Percentiles rank a stretch among this genome's conserved stretches.
Evolutionary conservation across 257 asterid species (phyloP).

Genomic region (Fraxinus americana): DNA sequence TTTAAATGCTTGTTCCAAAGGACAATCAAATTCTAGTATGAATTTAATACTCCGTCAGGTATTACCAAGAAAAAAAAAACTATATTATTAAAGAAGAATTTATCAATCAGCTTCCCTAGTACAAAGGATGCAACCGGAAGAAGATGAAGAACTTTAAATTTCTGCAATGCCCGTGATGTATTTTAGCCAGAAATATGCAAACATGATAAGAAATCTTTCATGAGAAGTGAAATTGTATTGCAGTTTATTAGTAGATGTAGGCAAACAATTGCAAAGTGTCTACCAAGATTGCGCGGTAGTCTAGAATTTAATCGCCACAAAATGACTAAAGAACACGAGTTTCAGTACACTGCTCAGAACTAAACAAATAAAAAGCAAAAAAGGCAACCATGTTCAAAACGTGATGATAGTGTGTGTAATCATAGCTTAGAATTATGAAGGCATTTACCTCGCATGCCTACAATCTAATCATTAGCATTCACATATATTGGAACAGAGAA

Average conservation of each 20-base stretch:
- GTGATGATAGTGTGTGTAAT: slow-evolving; percentile 23
- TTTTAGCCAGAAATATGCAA: no score
- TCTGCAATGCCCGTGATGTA: background rate
- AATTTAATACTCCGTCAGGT: no score
- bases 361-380: slow-evolving; percentile 5
- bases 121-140: background rate
- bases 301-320: background rate
- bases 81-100: no score
- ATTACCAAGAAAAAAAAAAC: background rate
- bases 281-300: background rate
- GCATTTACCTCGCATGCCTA: slow-evolving; percentile 17
- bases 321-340: slow-evolving; percentile 1
- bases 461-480: slow-evolving; percentile 31
- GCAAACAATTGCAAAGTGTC: background rate
- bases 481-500: slow-evolving; percentile 14
- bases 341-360: background rate
- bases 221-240: no score
- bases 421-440: background rate
- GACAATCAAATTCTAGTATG: background rate
- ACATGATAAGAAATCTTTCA: no score
- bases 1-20: no score
- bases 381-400: slow-evolving; percentile 36
- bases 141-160: background rate
- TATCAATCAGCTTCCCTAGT: no score
- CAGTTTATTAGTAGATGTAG: background rate